A percentile compares a stretch with the other conserved stretches of the same genome.
Evolutionary conservation across 306 rosid genomes (phyloP).

Genomic region (Prosopis cineraria): DNA sequence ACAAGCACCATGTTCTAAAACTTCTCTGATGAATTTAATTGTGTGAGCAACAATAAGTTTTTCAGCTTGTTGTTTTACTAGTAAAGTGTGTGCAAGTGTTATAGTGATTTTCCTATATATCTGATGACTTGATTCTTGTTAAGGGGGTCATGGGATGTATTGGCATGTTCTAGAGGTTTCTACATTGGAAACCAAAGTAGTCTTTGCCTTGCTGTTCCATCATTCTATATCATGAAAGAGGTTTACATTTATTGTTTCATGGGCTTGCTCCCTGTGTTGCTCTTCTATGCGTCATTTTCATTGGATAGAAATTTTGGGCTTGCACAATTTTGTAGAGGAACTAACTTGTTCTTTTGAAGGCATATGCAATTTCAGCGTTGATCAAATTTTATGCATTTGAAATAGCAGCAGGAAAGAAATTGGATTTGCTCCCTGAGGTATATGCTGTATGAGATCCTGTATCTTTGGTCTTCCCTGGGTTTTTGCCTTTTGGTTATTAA

Average conservation of each 20-base stretch:
- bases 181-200: not conserved
- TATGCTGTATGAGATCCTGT: constrained; percentile 18
- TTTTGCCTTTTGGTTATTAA: constrained; percentile 1
- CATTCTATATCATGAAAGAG: not conserved
- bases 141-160: not conserved
- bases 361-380: constrained; percentile 84
- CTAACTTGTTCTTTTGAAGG: constrained; percentile 57
- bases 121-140: not conserved
- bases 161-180: constrained; percentile 9
- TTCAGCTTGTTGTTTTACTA: not conserved
- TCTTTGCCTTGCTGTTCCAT: not conserved
- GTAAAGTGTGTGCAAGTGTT: constrained; percentile 9
- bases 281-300: not conserved
- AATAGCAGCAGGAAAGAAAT: constrained; percentile 72
- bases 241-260: constrained; percentile 12
- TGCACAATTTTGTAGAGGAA: constrained; percentile 27
- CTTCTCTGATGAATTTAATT: constrained; percentile 21
- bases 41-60: constrained; percentile 5
- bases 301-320: not conserved
- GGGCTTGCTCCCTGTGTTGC: not conserved
- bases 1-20: not conserved
- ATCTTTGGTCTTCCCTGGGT: constrained; percentile 10
- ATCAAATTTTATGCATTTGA: constrained; percentile 88
- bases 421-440: constrained; percentile 90
- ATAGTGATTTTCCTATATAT: not conserved